Evolutionary conservation across 2,329 filamentous ascomycete species (phyloP), one percentile per base, ranked within the genome.

Genomic region (Diaporthe citri): DNA sequence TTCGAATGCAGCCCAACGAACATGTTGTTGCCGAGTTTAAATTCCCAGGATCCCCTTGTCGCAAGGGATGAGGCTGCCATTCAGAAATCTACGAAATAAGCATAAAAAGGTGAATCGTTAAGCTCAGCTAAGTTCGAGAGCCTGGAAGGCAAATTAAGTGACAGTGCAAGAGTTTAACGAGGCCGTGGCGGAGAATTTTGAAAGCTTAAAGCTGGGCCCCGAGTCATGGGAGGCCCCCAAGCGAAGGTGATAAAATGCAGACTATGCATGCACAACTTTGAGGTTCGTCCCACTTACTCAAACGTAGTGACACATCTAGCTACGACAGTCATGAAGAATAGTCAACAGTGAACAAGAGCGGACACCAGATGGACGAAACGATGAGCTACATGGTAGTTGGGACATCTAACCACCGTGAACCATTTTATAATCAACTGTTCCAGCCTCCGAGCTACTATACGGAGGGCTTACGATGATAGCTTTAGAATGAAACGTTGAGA

Each of bases 21-120:
- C 62, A 31, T 67, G 46, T 25, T 67, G 46, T 25, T 67, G 13
- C 8, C 1, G 31, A 67, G 46, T 28, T 4, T 52, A 67, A 52
- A 17, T 17, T 3, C 15, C 7, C 43, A 8, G 8, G 64, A 39
- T 8, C 4, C 3, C 8, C 12, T 13, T 25, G 20, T 13, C 17
- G 9, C 22, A 8, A 28, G 9, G 22, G 28, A 20, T 36, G 25
- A 36, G 46, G n/a, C n/a, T 39, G 46, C 31, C 28, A 9, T 36
- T 22, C 28, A 13, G 4, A n/a, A 67, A 55, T 36, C 46, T 67
- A 36, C 34, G 31, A 67, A 52, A 39, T 67, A 52, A 67, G 64
- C 64, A 39, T 52, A 67, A 67, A 67, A 9, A n/a, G 12, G 10
- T 36, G 31, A 39, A 12, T 12, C 17, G 22, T 39, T 39, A 52